Percentiles rank a stretch among this genome's conserved stretches.
phyloP scores from a whole-genome alignment of 257 asterid genomes.

The Solanum peruvianum region DNA sequence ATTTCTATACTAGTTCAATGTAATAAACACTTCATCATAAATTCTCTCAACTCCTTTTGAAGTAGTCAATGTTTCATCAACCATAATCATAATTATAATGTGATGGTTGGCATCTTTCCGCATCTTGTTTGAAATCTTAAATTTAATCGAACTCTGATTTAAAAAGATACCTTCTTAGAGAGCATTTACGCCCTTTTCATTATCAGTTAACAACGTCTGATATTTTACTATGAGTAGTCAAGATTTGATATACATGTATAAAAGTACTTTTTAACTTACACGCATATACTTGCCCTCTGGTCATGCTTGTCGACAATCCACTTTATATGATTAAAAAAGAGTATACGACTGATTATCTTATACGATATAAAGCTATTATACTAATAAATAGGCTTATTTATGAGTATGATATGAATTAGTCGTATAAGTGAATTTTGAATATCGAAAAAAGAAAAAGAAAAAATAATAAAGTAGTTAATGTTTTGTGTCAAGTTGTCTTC shows the following conservation, averaged over 20 bases:
- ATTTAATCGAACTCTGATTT: background rate
- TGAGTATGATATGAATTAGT: background rate
- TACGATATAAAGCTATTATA: background rate
- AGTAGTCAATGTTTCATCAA: background rate
- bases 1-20: background rate
- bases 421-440: background rate
- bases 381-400: background rate
- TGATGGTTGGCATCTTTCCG: background rate
- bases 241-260: too few relatives aligned
- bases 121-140: background rate
- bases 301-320: too few relatives aligned
- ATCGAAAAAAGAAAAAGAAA: rapidly evolving
- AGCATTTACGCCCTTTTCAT: too few relatives aligned
- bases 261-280: too few relatives aligned
- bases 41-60: background rate
- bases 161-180: background rate
- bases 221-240: too few relatives aligned
- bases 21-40: background rate
- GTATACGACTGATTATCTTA: background rate
- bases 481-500: background rate
- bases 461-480: background rate
- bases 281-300: too few relatives aligned
- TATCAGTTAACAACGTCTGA: too few relatives aligned
- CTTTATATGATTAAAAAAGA: too few relatives aligned
- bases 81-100: background rate